A percentile compares a stretch with the other conserved stretches of the same genome.
Conservation (phyloP, 2,329 filamentous ascomycete species). For the Bertia moriformis region DNA sequence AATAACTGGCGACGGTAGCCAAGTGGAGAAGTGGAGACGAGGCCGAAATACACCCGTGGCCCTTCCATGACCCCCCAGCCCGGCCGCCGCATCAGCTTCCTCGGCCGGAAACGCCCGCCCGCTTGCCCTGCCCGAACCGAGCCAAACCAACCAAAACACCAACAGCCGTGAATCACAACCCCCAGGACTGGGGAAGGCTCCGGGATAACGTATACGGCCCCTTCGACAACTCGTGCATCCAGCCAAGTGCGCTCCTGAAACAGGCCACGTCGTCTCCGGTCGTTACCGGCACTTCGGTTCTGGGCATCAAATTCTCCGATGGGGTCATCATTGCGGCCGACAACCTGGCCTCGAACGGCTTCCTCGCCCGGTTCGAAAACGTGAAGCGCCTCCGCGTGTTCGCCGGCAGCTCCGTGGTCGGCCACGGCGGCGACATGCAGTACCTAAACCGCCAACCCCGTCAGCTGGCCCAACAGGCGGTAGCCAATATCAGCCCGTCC, state of each 20-base stretch:
- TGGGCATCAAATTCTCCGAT: conserved; percentile 89
- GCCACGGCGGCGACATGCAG: conserved; percentile 98
- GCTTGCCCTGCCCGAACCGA: too few relatives aligned
- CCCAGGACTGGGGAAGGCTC: conserved; percentile 67
- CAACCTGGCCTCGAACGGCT: conserved; percentile 95
- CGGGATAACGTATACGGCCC: conserved; percentile 92
- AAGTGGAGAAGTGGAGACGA: too few relatives aligned
- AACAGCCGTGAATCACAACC: conserved; percentile 51
- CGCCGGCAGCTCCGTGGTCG: conserved; percentile 69
- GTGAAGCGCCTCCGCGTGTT: conserved; percentile 90
- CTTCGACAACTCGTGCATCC: conserved; percentile 79
- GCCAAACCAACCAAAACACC: conserved; percentile 9
- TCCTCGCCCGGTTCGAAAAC: conserved; percentile 87
- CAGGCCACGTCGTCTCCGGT: conserved; percentile 83
- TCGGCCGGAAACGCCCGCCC: too few relatives aligned
- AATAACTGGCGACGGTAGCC: too few relatives aligned
- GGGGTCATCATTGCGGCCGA: conserved; percentile 94
- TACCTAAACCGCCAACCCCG: conserved; percentile 85
- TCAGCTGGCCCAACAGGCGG: conserved; percentile 67
- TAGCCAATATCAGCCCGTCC: too few relatives aligned
- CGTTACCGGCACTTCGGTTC: conserved; percentile 89
- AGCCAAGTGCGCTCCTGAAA: conserved; percentile 48
- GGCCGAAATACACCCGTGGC: too few relatives aligned
- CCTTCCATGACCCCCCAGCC: too few relatives aligned
- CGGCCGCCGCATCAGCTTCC: too few relatives aligned